phyloP scores from a whole-genome alignment of 2,329 filamentous ascomycete genomes.

The Grosmannia penicillata region DNA sequence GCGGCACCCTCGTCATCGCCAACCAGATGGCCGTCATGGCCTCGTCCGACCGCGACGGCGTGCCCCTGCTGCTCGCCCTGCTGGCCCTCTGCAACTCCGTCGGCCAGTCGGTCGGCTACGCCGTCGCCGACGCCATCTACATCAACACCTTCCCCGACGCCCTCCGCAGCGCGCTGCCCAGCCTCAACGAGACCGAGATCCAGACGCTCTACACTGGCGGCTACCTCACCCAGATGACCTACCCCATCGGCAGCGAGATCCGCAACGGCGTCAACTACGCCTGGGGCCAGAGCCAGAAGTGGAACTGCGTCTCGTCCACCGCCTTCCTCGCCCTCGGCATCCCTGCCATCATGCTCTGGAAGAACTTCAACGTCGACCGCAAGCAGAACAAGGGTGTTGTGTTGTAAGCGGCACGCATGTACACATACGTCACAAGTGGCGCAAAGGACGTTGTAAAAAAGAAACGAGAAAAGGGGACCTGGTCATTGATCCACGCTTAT shows the following conservation, averaged over 20 bases:
- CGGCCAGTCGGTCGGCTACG: constrained; percentile 43
- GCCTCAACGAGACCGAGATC: constrained; percentile 31
- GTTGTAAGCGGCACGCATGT: no score
- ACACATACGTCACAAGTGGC: no score
- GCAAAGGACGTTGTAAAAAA: no score
- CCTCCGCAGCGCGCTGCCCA: constrained; percentile 28
- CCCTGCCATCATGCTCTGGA: constrained; percentile 10
- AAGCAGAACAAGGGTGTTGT: constrained; percentile 12
- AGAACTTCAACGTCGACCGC: constrained; percentile 11
- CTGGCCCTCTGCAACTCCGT: constrained; percentile 42
- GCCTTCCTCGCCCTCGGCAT: constrained; percentile 15
- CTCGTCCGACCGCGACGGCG: constrained; percentile 38
- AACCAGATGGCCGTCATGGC: constrained; percentile 47
- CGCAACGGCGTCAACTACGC: constrained; percentile 40
- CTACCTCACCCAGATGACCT: constrained; percentile 36
- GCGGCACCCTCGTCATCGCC: constrained; percentile 40
- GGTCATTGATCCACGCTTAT: no score
- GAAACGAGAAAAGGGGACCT: no score
- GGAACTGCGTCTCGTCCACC: constrained; percentile 31
- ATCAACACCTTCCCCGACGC: constrained; percentile 37
- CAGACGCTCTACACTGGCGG: constrained; percentile 26
- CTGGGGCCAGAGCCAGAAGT: constrained; percentile 35
- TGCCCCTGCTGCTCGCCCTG: constrained; percentile 42
- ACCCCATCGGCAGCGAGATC: constrained; percentile 30
- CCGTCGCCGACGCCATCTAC: constrained; percentile 48